These are phyloP conservation scores for Xylariaceae sp. DNA, from an alignment of 2,329 filamentous ascomycete genomes.

Conservation along the genomic window DNA sequence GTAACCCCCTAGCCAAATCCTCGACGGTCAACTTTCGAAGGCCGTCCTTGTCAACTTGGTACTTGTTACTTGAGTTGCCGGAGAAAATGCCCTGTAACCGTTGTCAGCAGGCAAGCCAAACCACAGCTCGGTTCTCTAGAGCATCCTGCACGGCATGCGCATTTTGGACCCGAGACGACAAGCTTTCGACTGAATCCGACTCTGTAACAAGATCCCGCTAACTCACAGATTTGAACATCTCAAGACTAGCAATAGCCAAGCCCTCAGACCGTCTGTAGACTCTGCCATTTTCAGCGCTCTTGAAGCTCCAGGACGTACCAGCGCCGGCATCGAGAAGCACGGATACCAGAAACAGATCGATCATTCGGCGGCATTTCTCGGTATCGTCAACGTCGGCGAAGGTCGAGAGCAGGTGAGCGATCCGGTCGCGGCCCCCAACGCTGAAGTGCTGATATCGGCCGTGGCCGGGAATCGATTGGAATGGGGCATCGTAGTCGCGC, in stretches of 20 bases:
- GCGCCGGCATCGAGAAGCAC: constrained; percentile 85
- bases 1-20: constrained; percentile 75
- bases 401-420: constrained; percentile 33
- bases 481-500: constrained; percentile 35
- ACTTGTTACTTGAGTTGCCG: constrained; percentile 74
- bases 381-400: constrained; percentile 38
- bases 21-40: constrained; percentile 72
- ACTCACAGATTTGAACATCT: constrained; percentile 80
- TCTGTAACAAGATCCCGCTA: background rate
- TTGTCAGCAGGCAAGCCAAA: constrained; percentile 4
- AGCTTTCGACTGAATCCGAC: too few relatives aligned
- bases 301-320: constrained; percentile 88
- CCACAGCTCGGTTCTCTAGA: background rate
- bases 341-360: constrained; percentile 67
- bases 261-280: constrained; percentile 73
- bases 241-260: constrained; percentile 61
- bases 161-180: background rate
- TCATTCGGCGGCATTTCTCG: constrained; percentile 44
- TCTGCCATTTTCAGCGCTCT: constrained; percentile 82
- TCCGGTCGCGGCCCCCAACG: constrained; percentile 50
- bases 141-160: background rate
- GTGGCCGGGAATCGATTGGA: constrained; percentile 50
- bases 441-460: constrained; percentile 64
- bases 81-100: constrained; percentile 71
- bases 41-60: constrained; percentile 83